phyloP scores from a whole-genome alignment of 768 basidiomycete species.

The Myochromella boudieri region DNA sequence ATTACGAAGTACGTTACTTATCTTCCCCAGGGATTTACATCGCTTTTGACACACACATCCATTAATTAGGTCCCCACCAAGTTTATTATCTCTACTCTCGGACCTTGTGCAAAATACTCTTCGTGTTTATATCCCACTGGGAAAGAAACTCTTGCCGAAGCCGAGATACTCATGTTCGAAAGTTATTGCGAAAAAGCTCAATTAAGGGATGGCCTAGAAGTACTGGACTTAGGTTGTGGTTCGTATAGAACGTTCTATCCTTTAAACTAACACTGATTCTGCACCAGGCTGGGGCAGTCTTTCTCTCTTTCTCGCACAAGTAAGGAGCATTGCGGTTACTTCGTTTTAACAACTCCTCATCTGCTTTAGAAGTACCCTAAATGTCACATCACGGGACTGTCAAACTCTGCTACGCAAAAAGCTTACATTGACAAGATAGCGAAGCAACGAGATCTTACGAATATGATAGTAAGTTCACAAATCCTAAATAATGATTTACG shows the following conservation, averaged over 20 bases:
- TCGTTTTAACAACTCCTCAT: background rate
- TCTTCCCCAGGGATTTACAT: background rate
- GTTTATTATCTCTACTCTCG: constrained; percentile 67
- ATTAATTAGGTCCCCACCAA: constrained; percentile 50
- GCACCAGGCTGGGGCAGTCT: constrained; percentile 70
- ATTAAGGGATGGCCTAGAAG: constrained; percentile 57
- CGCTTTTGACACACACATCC: background rate
- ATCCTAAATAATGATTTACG: background rate
- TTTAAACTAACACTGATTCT: background rate
- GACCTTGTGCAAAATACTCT: constrained; percentile 67
- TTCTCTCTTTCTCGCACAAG: constrained; percentile 62
- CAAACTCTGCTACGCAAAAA: constrained; percentile 71
- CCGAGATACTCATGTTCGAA: constrained; percentile 65
- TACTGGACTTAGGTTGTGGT: constrained; percentile 73
- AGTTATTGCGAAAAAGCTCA: constrained; percentile 66
- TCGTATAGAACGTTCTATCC: constrained; percentile 11
- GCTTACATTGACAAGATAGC: constrained; percentile 56
- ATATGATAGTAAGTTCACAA: constrained; percentile 42
- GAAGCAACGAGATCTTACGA: constrained; percentile 46
- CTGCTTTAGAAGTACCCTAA: constrained; percentile 60
- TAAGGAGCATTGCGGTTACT: constrained; percentile 16
- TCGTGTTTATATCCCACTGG: constrained; percentile 65
- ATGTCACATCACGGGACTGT: constrained; percentile 59
- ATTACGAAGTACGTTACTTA: constrained; percentile 57
- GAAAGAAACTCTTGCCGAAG: constrained; percentile 57